Conservation (phyloP, 2,329 filamentous ascomycete genomes). For the Xenoacremonium recifei region DNA sequence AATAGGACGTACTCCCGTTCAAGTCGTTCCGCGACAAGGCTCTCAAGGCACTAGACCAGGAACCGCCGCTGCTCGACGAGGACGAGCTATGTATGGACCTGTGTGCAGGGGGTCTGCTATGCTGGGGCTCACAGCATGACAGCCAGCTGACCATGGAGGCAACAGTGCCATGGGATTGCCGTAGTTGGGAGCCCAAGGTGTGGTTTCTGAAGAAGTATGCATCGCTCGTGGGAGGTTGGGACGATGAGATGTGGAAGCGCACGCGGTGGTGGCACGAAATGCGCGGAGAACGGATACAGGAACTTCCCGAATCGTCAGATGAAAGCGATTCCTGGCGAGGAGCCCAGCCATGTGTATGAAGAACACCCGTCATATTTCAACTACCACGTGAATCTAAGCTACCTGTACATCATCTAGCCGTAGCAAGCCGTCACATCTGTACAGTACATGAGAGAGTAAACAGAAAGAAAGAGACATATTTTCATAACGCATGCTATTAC, state of each 20-base stretch:
- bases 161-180: conserved; percentile 42
- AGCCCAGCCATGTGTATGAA: too few species aligned
- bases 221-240: conserved; percentile 32
- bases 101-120: conserved; percentile 32
- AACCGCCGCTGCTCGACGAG: conserved; percentile 32
- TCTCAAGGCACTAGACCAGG: conserved; percentile 21
- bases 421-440: too few species aligned
- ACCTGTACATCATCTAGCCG: too few species aligned
- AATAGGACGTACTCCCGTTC: conserved; percentile 34
- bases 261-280: conserved; percentile 29
- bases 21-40: conserved; percentile 29
- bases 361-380: too few species aligned
- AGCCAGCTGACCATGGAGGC: conserved; percentile 29
- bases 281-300: conserved; percentile 22
- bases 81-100: conserved; percentile 36
- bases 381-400: too few species aligned
- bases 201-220: conserved; percentile 45
- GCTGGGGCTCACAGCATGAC: conserved; percentile 35
- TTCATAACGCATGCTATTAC: conserved; percentile 19
- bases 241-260: conserved; percentile 35
- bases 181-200: conserved; percentile 42
- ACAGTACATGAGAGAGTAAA: too few species aligned
- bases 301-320: too few species aligned
- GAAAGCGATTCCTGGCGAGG: too few species aligned
- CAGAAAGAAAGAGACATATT: conserved; percentile 1